Conservation (phyloP, 1,284 basidiomycete genomes). For the Pyrrhoderma lamaoense region DNA sequence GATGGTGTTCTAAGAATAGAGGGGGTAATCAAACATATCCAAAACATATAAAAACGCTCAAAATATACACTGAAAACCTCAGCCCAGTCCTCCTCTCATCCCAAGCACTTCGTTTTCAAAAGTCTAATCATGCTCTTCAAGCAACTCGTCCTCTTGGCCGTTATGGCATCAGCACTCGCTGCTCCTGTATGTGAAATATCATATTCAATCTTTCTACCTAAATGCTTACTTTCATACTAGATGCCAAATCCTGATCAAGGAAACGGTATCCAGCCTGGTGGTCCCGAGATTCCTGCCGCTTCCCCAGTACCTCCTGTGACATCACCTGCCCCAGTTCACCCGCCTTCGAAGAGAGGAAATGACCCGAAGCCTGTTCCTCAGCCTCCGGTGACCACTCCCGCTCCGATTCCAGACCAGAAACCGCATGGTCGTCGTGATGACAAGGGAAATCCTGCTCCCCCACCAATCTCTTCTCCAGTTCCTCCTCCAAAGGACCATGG, state of each 20-base stretch:
- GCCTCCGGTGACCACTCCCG: no score
- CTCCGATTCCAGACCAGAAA: no score
- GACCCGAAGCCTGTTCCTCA: no score
- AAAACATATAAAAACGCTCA: no score
- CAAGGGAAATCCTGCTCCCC: not conserved
- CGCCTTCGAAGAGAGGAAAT: no score
- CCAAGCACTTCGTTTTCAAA: not conserved
- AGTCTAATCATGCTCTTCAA: constrained; percentile 1
- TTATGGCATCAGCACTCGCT: constrained; percentile 3
- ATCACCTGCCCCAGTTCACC: not conserved
- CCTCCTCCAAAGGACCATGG: not conserved
- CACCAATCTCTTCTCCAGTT: not conserved
- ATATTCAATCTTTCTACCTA: no score
- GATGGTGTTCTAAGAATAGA: no score
- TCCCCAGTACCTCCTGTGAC: not conserved
- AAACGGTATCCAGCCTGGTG: not conserved
- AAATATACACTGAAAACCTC: no score
- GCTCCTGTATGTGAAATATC: not conserved
- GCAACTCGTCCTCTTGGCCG: constrained; percentile 8
- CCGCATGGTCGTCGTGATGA: no score
- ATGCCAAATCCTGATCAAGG: not conserved
- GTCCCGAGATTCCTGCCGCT: not conserved
- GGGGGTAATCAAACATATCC: no score
- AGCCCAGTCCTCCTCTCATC: no score
- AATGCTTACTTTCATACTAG: not conserved